Conservation (phyloP, 2,329 filamentous ascomycete genomes). For the Ophiostoma pallidulum region DNA sequence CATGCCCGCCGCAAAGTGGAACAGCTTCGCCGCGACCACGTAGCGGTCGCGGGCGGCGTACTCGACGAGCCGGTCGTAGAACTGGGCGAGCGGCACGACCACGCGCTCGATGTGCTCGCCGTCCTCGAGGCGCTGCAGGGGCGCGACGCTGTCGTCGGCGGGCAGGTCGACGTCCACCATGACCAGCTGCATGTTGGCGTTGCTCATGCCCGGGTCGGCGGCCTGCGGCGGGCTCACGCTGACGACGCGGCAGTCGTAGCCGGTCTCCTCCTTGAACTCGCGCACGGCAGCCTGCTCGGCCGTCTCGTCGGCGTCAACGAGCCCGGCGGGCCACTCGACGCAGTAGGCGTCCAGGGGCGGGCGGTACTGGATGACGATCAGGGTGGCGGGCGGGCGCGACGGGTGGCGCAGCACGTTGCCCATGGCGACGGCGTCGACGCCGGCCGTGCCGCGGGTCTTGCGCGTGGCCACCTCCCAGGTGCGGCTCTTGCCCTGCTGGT, state of each 20-base stretch:
- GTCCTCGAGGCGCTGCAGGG: conserved; percentile 50
- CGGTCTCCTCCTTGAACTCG: conserved; percentile 47
- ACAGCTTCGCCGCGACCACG: conserved; percentile 48
- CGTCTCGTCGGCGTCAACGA: conserved; percentile 43
- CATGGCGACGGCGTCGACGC: conserved; percentile 54
- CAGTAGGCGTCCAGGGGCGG: conserved; percentile 38
- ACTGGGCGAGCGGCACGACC: conserved; percentile 44
- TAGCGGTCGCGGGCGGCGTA: conserved; percentile 38
- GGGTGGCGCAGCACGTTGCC: conserved; percentile 47
- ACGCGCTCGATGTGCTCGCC: conserved; percentile 54
- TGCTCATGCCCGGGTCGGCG: conserved; percentile 49
- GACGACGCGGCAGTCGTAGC: conserved; percentile 41
- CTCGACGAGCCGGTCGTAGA: conserved; percentile 44
- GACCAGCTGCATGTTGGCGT: conserved; percentile 51
- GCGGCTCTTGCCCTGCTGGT: conserved; percentile 43
- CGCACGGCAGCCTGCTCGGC: conserved; percentile 42
- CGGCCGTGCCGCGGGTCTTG: conserved; percentile 43
- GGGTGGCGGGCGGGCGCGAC: conserved; percentile 32
- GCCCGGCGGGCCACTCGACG: conserved; percentile 45
- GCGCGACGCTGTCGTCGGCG: conserved; percentile 37
- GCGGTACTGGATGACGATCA: conserved; percentile 19
- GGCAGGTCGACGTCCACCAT: conserved; percentile 48
- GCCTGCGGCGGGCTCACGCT: conserved; percentile 44
- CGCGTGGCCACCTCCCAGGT: conserved; percentile 53
- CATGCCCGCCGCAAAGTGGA: conserved; percentile 51